Evolutionary conservation across 2,329 filamentous ascomycete species (phyloP), one percentile per base, ranked within the genome.

Genomic region (Fusarium nematophilum): DNA sequence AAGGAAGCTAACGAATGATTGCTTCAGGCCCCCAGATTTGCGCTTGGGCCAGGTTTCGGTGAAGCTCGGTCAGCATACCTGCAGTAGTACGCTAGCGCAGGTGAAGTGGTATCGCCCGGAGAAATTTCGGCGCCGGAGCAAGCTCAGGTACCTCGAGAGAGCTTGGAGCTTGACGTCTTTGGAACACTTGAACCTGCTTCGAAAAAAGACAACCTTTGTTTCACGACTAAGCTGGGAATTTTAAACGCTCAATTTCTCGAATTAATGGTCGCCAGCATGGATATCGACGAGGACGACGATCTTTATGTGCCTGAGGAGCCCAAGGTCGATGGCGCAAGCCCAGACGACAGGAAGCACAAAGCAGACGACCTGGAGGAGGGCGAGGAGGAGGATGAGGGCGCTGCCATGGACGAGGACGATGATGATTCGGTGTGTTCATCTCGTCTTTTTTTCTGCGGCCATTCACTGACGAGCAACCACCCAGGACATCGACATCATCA

Each of bases 401-500:
- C 82, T 11, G 83, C 82, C 11, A 86, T 86, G 81, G 84, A 86
- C 13, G 84, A 86, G 53, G 85, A 87, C 17, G 83, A 80, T 15
- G 83, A 84, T 26, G 82, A 84, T 38, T 74, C 72, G 10, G 73
- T 74, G 53, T 26, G 65, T 31, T 9, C 15, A 33, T 43, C 14
- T 25, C 13, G 13, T 13, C 14, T 29, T 13, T 5, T 18, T 1
- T 2, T 11, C 1, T 3, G n/a, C 5, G 17, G 2, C 11, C 11
- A n/a, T 2, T 27, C 49, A n/a, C 58, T 68, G 9, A 63, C 39
- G 42, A 3, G 8, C 6, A 7, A 40, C 45, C 15, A 13, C n/a
- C 4, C 55, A 88, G 83, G 87, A 89, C 59, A 86, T 89, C 69
- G 86, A 89, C 62, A 89, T 89, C 65, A 87, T 89, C 67, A 89